Conservation (phyloP, 768 basidiomycete genomes). For the Arthromyces matolae region DNA sequence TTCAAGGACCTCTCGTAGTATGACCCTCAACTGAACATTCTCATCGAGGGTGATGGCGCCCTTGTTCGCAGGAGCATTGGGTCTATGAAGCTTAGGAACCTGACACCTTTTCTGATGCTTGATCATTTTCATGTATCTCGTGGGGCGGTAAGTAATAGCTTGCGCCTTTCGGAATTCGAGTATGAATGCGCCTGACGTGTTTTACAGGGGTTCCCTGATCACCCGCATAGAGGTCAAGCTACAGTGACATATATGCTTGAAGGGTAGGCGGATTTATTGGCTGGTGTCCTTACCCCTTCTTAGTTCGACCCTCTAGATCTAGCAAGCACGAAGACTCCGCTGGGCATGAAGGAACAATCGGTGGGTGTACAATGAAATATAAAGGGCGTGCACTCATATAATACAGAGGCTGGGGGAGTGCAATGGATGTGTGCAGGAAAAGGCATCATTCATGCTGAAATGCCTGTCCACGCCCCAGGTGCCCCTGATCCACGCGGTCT, state of each 20-base stretch:
- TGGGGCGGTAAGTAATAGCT: slow-evolving; percentile 54
- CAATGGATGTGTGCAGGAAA: slow-evolving; percentile 93
- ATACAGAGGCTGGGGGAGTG: slow-evolving; percentile 75
- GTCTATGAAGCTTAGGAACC: slow-evolving; percentile 62
- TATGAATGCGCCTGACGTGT: background rate
- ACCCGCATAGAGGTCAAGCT: slow-evolving; percentile 88
- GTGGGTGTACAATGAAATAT: too few species aligned
- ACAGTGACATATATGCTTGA: slow-evolving; percentile 88
- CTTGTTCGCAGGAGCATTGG: slow-evolving; percentile 87
- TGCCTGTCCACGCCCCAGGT: slow-evolving; percentile 75
- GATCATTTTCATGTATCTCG: slow-evolving; percentile 73
- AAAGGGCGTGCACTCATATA: too few species aligned
- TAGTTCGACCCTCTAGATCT: too few species aligned
- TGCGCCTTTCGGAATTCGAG: background rate
- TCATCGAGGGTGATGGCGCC: slow-evolving; percentile 70
- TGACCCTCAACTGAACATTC: background rate
- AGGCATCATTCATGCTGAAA: slow-evolving; percentile 83
- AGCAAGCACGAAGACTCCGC: slow-evolving; percentile 90
- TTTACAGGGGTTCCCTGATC: slow-evolving; percentile 91
- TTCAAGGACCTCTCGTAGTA: background rate
- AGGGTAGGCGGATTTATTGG: slow-evolving; percentile 54
- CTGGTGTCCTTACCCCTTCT: too few species aligned
- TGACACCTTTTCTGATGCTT: slow-evolving; percentile 89
- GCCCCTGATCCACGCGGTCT: slow-evolving; percentile 75
- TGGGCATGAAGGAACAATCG: slow-evolving; percentile 75